These are phyloP conservation scores for Nigrospora sphaerica DNA, from an alignment of 2,329 filamentous ascomycete genomes.

Conservation along the genomic window DNA sequence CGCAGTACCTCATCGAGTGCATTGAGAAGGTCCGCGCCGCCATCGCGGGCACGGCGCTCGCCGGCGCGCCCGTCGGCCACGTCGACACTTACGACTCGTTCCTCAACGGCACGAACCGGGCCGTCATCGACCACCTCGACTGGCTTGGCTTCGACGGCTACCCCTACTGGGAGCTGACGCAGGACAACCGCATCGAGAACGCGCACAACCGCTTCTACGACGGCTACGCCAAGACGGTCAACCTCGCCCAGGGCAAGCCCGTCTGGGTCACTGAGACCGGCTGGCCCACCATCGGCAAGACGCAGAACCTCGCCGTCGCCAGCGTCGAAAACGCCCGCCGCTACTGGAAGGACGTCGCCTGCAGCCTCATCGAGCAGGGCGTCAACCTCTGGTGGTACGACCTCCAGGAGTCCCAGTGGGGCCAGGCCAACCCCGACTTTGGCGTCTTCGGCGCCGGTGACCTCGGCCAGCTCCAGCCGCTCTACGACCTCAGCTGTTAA, in stretches of 20 bases:
- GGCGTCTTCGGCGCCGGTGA: conserved; percentile 27
- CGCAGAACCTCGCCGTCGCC: conserved; percentile 35
- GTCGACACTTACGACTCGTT: conserved; percentile 50
- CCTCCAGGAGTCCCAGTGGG: conserved; percentile 27
- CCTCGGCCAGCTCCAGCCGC: conserved; percentile 15
- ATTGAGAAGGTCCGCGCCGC: conserved; percentile 47
- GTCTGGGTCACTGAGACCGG: conserved; percentile 48
- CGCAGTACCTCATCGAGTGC: conserved; percentile 46
- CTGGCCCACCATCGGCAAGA: conserved; percentile 45
- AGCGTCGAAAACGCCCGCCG: conserved; percentile 35
- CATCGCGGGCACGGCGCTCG: conserved; percentile 29
- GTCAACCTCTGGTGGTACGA: conserved; percentile 29
- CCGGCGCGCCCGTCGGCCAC: conserved; percentile 38
- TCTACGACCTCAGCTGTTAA: conserved; percentile 17
- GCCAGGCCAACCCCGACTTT: conserved; percentile 24
- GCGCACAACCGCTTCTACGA: conserved; percentile 35
- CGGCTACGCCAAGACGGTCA: conserved; percentile 23
- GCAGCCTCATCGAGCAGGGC: conserved; percentile 15
- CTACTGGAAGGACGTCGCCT: conserved; percentile 25
- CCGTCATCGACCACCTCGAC: conserved; percentile 43
- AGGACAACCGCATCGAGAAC: conserved; percentile 34
- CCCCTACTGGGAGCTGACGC: conserved; percentile 42
- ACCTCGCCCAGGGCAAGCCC: conserved; percentile 31
- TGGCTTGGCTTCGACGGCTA: conserved; percentile 47
- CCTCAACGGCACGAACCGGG: conserved; percentile 39